phyloP scores from a whole-genome alignment of 2,329 filamentous ascomycete genomes.

The Mariannaea sp. region DNA sequence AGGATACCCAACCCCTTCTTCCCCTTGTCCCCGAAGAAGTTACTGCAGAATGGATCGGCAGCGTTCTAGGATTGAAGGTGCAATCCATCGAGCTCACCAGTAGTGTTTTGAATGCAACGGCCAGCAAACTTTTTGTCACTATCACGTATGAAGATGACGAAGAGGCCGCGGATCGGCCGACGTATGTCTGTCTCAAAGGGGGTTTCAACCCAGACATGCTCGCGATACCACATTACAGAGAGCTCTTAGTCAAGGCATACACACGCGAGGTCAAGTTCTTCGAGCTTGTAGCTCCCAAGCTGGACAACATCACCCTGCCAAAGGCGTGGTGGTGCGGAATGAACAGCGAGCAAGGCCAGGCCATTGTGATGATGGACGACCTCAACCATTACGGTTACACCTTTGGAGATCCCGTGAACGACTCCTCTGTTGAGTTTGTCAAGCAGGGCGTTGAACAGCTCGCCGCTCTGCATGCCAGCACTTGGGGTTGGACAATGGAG shows the following conservation, averaged over 20 bases:
- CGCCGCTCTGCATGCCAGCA: conserved; percentile 16
- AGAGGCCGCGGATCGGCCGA: not conserved
- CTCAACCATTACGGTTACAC: conserved; percentile 5
- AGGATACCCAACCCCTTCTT: not conserved
- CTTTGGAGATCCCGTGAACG: conserved; percentile 9
- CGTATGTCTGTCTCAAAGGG: conserved; percentile 1
- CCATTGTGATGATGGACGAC: conserved; percentile 19
- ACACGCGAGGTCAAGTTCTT: conserved; percentile 8
- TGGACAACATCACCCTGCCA: not conserved
- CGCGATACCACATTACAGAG: not conserved
- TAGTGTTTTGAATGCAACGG: not conserved
- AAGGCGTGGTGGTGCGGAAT: conserved; percentile 11
- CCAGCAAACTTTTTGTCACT: not conserved
- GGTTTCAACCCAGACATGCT: conserved; percentile 7
- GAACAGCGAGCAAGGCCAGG: conserved; percentile 13
- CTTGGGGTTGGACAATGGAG: conserved; percentile 1
- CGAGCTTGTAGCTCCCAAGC: conserved; percentile 1
- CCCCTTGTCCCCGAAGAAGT: not conserved
- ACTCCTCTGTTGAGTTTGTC: conserved; percentile 5
- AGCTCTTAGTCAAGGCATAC: not conserved
- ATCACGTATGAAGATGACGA: not conserved
- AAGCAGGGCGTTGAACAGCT: conserved; percentile 15
- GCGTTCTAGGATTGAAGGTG: not conserved
- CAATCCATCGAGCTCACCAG: not conserved
- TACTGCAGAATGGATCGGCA: not conserved